Evolutionary conservation across 1,139 yeast species (phyloP).

Genomic region (Kluyveromyces sp.): DNA sequence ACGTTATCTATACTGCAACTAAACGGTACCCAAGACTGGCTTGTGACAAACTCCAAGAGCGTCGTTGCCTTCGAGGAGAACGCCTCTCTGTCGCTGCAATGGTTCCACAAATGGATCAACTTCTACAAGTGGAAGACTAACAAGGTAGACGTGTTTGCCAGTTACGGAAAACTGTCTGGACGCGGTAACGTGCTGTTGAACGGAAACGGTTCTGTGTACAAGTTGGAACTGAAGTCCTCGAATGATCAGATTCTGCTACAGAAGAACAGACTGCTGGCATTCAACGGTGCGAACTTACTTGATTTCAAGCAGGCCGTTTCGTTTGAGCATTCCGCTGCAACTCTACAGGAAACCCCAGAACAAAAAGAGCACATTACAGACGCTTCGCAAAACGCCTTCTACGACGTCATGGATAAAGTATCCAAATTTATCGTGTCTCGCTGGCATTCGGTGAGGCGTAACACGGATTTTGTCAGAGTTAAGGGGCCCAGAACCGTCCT

Average conservation of each 20-base stretch:
- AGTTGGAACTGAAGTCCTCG: slow-evolving; percentile 23
- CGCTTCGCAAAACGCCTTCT: slow-evolving; percentile 3
- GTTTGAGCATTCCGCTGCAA: not conserved
- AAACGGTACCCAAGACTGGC: slow-evolving; percentile 31
- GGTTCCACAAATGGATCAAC: slow-evolving; percentile 11
- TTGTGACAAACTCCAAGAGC: slow-evolving; percentile 26
- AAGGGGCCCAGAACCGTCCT: slow-evolving; percentile 31
- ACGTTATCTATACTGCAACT: slow-evolving; percentile 25
- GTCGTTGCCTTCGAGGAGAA: slow-evolving; percentile 30
- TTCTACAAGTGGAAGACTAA: slow-evolving; percentile 2
- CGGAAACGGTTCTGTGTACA: slow-evolving; percentile 28
- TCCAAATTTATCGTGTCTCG: not conserved
- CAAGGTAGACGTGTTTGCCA: slow-evolving; percentile 11
- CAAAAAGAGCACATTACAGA: not conserved
- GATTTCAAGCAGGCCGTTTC: slow-evolving; percentile 22
- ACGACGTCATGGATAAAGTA: not conserved
- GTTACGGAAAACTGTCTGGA: slow-evolving; percentile 18
- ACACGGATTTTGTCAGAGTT: slow-evolving; percentile 11
- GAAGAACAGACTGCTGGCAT: slow-evolving; percentile 27
- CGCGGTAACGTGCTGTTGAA: slow-evolving; percentile 30
- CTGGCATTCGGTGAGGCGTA: not conserved
- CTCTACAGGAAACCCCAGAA: not conserved
- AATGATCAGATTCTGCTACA: slow-evolving; percentile 27
- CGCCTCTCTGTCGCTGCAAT: slow-evolving; percentile 22
- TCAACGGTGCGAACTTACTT: slow-evolving; percentile 24